A percentile compares a stretch with the other conserved stretches of the same genome.
These are phyloP conservation scores for Torulaspora globosa DNA, from an alignment of 1,139 yeast species.

Conservation along the genomic window DNA sequence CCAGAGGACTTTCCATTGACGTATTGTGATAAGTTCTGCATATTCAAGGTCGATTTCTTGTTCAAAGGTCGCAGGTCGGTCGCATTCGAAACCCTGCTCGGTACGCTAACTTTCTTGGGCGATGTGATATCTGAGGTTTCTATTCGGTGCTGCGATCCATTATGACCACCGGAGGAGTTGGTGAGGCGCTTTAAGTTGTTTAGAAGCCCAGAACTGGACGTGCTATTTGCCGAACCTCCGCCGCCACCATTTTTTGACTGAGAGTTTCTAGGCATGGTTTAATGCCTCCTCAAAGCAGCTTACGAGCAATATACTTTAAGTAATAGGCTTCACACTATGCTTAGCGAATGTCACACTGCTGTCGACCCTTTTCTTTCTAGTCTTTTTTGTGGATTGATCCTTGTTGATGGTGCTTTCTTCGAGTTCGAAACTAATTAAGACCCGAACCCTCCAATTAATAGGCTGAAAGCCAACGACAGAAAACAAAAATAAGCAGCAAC, in stretches of 20 bases:
- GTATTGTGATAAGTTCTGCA: slow-evolving; percentile 32
- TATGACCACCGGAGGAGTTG: slow-evolving; percentile 13
- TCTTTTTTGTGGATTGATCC: not conserved
- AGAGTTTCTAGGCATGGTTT: slow-evolving; percentile 14
- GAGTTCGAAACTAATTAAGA: not conserved
- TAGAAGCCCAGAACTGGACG: slow-evolving; percentile 17
- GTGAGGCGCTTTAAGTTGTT: slow-evolving; percentile 22
- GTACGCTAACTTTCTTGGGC: slow-evolving; percentile 21
- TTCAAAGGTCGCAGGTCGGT: slow-evolving; percentile 27
- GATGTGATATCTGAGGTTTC: slow-evolving; percentile 22
- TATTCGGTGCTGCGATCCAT: slow-evolving; percentile 10
- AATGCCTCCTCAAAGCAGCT: not conserved
- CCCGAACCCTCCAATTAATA: not conserved
- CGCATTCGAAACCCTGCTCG: slow-evolving; percentile 20
- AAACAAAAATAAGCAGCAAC: not conserved
- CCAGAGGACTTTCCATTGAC: slow-evolving; percentile 20
- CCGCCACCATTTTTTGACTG: slow-evolving; percentile 11
- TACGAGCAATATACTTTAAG: not conserved
- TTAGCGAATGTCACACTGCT: not conserved
- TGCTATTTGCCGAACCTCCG: slow-evolving; percentile 8
- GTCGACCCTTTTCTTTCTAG: not conserved
- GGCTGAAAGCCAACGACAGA: not conserved
- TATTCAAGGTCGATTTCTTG: slow-evolving; percentile 30
- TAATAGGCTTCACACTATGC: not conserved
- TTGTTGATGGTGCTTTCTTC: not conserved